Evolutionary conservation across 805 yeast genomes (phyloP).

Genomic region (Deakozyma indianensis): DNA sequence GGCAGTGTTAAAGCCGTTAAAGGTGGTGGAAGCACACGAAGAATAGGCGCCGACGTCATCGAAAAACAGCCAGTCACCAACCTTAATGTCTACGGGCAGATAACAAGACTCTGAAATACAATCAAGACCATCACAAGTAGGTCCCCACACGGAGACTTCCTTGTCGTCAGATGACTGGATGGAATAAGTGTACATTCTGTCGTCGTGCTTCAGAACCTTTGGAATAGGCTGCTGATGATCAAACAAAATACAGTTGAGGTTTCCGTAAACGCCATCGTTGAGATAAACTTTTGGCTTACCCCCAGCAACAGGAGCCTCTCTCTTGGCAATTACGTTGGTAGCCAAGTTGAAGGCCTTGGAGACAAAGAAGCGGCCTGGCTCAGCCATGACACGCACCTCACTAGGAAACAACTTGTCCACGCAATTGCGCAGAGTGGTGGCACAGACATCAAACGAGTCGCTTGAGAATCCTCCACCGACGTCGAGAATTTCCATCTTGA

Average conservation of each 20-base stretch:
- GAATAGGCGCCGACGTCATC: slow-evolving; percentile 84
- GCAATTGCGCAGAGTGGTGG: slow-evolving; percentile 38
- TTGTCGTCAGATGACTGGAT: slow-evolving; percentile 6
- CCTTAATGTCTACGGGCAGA: slow-evolving; percentile 46
- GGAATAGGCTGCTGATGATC: slow-evolving; percentile 81
- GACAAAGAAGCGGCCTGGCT: slow-evolving; percentile 86
- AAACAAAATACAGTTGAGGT: slow-evolving; percentile 81
- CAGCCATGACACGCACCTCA: slow-evolving; percentile 56
- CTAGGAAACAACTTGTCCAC: slow-evolving; percentile 33
- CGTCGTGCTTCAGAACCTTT: slow-evolving; percentile 43
- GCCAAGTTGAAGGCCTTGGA: slow-evolving; percentile 78
- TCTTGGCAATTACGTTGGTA: slow-evolving; percentile 71
- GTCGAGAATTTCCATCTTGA: slow-evolving; percentile 46
- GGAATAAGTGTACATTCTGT: slow-evolving; percentile 20
- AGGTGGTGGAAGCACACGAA: slow-evolving; percentile 77
- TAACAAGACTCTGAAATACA: slow-evolving; percentile 44
- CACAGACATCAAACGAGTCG: slow-evolving; percentile 41
- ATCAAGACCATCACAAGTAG: slow-evolving; percentile 95
- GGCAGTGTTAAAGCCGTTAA: slow-evolving; percentile 73
- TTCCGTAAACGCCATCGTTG: slow-evolving; percentile 93
- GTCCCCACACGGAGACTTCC: slow-evolving; percentile 77
- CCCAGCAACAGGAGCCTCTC: slow-evolving; percentile 28
- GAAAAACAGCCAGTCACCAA: slow-evolving; percentile 91
- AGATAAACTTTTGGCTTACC: slow-evolving; percentile 46
- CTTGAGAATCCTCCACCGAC: slow-evolving; percentile 87